Evolutionary conservation across 176 grass and related monocot genomes (phyloP), one percentile per base, ranked within the genome.

Genomic region (Puya raimondii): DNA sequence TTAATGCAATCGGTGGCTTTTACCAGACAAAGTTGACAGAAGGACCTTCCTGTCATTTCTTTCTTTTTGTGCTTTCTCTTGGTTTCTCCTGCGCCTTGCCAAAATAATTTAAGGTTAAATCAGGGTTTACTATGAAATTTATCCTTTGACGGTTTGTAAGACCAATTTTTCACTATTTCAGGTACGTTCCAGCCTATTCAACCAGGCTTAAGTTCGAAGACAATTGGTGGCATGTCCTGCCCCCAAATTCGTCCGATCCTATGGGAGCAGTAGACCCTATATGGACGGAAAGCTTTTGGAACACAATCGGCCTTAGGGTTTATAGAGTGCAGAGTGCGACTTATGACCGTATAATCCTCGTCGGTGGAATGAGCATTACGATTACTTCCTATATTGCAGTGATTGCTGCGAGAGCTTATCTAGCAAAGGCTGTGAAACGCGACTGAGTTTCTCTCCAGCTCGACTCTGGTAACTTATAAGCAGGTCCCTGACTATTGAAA

Each of bases 251-350:
- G 0, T 85, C 82, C 12, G 94, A 99, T 75, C 75, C 80, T 17
- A 78, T 84, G 84, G 80, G 80, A 27, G 76, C 67, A 1, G 79
- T 76, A 12, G 94, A 99, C 68, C 87, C 94, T n/a, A 53, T 93
- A 4, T 99, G 89, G 89, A 93, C 94, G 1, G 87, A 99, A 79
- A 99, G 94, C 78, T 99, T 23, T 86, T 99, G 94, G 94, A 88
- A 90, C 50, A 92, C 89, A 27, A 86, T 99, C 57, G 76, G 82
- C 10, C 81, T 99, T 50, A 89, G 85, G 75, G 89, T 99, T n/a
- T 93, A 91, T 56, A 78, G 78, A 3, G 89, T 90, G 71, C 86
- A 99, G 70, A 71, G 77, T 58, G 29, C 84, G 72, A 70, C 68
- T 48, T 99, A 90, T 50, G 87, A 99, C 57, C 77, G 75, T 72